Conservation (phyloP, 345 rosid species). For the Lepidium africanum region DNA sequence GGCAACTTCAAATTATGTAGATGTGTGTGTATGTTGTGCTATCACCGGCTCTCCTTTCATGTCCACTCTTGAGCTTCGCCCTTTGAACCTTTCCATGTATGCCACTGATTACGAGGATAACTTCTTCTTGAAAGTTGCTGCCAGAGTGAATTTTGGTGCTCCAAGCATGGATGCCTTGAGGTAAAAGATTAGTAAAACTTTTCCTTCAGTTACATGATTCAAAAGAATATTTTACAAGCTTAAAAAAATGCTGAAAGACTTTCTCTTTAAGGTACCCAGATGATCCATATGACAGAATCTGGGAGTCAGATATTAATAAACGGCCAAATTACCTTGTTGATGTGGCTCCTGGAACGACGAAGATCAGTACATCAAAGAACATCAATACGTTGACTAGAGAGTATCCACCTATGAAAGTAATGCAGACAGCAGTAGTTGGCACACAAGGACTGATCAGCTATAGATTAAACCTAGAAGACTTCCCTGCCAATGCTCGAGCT, state of each 20-base stretch:
- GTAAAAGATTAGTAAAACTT: conserved; percentile 28
- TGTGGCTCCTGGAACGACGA: conserved; percentile 67
- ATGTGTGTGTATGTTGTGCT: conserved; percentile 88
- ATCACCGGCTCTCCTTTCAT: conserved; percentile 86
- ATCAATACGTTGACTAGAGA: conserved; percentile 61
- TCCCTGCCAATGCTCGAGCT: conserved; percentile 95
- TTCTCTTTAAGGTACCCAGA: conserved; percentile 78
- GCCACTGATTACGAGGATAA: conserved; percentile 78
- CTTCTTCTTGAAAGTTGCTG: conserved; percentile 81
- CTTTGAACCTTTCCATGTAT: conserved; percentile 81
- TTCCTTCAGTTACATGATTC: background rate
- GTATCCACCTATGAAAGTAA: conserved; percentile 92
- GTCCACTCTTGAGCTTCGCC: conserved; percentile 84
- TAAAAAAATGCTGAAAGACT: background rate
- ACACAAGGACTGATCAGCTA: conserved; percentile 65
- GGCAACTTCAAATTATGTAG: conserved; percentile 65
- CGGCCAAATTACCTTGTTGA: conserved; percentile 89
- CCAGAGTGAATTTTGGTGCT: conserved; percentile 95
- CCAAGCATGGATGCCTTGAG: conserved; percentile 50
- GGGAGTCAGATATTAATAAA: conserved; percentile 83
- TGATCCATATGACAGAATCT: conserved; percentile 97
- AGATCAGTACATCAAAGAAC: conserved; percentile 59
- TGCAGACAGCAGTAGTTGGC: conserved; percentile 98
- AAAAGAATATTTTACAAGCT: background rate
- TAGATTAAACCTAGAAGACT: conserved; percentile 79